Conservation (phyloP, 2,329 filamentous ascomycete species). For the Aurifilum marmelostoma region DNA sequence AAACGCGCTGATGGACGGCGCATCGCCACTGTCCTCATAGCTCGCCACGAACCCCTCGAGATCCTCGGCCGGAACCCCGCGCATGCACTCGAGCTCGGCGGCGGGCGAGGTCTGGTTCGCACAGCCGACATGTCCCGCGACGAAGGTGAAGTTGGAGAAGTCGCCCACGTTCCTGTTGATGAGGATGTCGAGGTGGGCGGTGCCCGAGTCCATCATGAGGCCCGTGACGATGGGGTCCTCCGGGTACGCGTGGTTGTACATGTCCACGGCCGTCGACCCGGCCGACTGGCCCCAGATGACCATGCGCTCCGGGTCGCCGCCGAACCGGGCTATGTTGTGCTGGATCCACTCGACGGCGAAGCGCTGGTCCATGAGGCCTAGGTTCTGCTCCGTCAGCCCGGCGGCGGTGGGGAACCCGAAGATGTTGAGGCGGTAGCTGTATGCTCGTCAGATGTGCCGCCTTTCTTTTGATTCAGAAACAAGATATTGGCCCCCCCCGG, state of each 20-base stretch:
- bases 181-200: constrained; percentile 32
- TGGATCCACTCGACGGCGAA: constrained; percentile 55
- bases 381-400: constrained; percentile 43
- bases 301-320: constrained; percentile 50
- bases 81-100: constrained; percentile 44
- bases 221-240: constrained; percentile 46
- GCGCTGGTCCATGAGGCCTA: constrained; percentile 58
- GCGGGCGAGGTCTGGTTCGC: constrained; percentile 40
- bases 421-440: constrained; percentile 39
- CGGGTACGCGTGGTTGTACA: constrained; percentile 46
- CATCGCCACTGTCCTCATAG: constrained; percentile 34
- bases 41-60: constrained; percentile 40
- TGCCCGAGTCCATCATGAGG: constrained; percentile 45
- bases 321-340: constrained; percentile 54
- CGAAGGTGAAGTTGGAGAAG: constrained; percentile 43
- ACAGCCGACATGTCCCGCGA: constrained; percentile 43
- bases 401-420: constrained; percentile 39
- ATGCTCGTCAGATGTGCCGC: not conserved
- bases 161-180: constrained; percentile 11
- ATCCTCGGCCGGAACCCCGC: constrained; percentile 37
- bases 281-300: constrained; percentile 54
- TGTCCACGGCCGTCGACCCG: constrained; percentile 43
- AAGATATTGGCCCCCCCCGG: no score
- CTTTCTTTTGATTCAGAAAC: no score
- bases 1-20: constrained; percentile 38